Conservation (phyloP, 768 basidiomycete species). For the Phlebiopsis flavidoalba region DNA sequence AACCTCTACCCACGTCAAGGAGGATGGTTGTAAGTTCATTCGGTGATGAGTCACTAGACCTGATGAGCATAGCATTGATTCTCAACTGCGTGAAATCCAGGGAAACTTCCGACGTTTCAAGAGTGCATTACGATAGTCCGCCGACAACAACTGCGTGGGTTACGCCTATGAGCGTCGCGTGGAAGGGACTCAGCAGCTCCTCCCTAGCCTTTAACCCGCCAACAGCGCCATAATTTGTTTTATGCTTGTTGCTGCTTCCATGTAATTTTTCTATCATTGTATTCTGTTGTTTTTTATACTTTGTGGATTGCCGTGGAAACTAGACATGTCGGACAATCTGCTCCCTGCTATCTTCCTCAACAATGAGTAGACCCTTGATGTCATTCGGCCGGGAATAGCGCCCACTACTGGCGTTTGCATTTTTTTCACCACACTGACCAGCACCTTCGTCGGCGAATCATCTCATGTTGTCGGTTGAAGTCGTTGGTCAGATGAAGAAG, state of each 20-base stretch:
- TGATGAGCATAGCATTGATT: too few species aligned
- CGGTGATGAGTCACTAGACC: constrained; percentile 51
- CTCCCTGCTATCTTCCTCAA: background rate
- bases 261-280: constrained; percentile 18
- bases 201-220: too few species aligned
- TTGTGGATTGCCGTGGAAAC: background rate
- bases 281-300: constrained; percentile 7
- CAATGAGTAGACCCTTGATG: constrained; percentile 7
- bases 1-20: constrained; percentile 95
- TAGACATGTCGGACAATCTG: background rate
- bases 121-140: constrained; percentile 88
- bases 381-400: background rate
- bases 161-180: constrained; percentile 80
- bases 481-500: constrained; percentile 6
- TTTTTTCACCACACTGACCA: background rate
- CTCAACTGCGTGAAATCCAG: constrained; percentile 38
- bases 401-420: background rate
- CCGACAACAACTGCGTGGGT: constrained; percentile 51
- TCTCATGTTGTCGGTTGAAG: background rate
- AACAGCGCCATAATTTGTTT: background rate
- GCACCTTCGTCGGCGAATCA: background rate
- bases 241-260: background rate
- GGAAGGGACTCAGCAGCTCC: constrained; percentile 50
- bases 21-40: constrained; percentile 96
- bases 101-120: constrained; percentile 89